These are phyloP conservation scores for Penicillium angulare DNA, from an alignment of 495 filamentous ascomycete genomes.

Conservation along the genomic window DNA sequence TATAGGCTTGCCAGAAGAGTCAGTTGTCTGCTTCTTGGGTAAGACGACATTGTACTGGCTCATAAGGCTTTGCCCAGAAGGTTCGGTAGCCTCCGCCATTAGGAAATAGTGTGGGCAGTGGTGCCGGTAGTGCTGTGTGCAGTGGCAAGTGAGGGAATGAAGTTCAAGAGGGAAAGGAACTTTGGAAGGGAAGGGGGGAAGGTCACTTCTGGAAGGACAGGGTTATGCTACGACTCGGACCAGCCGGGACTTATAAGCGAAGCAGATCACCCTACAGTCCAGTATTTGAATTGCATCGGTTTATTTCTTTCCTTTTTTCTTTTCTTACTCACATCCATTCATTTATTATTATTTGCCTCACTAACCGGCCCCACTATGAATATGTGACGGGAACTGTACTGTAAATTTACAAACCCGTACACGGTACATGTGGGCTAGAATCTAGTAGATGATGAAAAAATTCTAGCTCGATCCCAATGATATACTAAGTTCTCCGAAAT, in stretches of 20 bases:
- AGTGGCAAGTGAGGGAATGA: conserved; percentile 16
- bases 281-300: no score
- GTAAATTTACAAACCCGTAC: conserved; percentile 6
- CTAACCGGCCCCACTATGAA: conserved; percentile 2
- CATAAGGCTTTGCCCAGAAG: conserved; percentile 12
- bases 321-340: conserved; percentile 7
- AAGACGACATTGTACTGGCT: conserved; percentile 16
- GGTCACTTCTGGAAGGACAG: no score
- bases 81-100: conserved; percentile 14
- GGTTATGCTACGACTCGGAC: conserved; percentile 7
- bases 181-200: no score
- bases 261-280: conserved; percentile 2
- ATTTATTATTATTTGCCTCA: no score
- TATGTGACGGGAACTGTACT: conserved; percentile 3
- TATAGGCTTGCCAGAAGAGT: conserved; percentile 17
- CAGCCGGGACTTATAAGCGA: conserved; percentile 2
- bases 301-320: background rate
- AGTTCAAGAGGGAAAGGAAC: conserved; percentile 17
- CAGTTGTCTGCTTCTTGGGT: conserved; percentile 13
- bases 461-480: background rate
- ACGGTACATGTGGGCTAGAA: no score
- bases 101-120: conserved; percentile 9
- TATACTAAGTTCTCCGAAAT: no score
- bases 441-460: background rate
- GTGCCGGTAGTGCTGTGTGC: conserved; percentile 11